Evolutionary conservation across 495 filamentous ascomycete species (phyloP).

Genomic region (Symbiotaphrina buchneri): DNA sequence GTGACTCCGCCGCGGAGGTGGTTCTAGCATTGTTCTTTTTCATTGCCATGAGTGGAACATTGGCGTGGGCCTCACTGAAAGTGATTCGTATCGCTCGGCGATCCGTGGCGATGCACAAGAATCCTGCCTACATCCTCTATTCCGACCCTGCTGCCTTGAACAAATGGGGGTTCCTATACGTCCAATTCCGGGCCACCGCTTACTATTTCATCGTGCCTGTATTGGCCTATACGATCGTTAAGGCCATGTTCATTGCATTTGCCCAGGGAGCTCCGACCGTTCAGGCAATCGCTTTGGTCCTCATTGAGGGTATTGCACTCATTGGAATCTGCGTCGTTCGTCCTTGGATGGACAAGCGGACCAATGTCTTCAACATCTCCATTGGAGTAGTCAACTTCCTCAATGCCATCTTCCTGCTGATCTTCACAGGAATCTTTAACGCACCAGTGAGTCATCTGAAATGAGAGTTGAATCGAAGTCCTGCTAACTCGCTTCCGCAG

Average conservation of each 20-base stretch:
- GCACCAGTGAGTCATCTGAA: conserved; percentile 36
- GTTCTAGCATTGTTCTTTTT: conserved; percentile 81
- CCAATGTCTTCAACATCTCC: conserved; percentile 89
- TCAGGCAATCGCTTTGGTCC: conserved; percentile 65
- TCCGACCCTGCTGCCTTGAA: conserved; percentile 82
- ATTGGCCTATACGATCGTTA: conserved; percentile 59
- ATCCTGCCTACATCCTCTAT: conserved; percentile 92
- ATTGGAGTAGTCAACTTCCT: conserved; percentile 81
- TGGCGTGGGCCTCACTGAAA: conserved; percentile 78
- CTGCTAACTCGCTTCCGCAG: conserved; percentile 11
- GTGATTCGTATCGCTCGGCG: conserved; percentile 75
- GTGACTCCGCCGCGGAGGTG: conserved; percentile 72
- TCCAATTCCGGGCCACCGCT: conserved; percentile 87
- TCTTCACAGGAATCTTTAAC: conserved; percentile 69
- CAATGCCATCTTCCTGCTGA: conserved; percentile 65
- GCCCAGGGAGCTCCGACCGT: conserved; percentile 48
- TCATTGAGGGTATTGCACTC: conserved; percentile 68
- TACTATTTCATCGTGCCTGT: conserved; percentile 91
- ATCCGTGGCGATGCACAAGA: conserved; percentile 80
- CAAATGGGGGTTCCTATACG: conserved; percentile 97
- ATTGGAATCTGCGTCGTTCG: conserved; percentile 59
- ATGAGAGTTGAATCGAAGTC: neutral
- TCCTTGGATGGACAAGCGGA: conserved; percentile 99
- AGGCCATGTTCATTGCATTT: conserved; percentile 81
- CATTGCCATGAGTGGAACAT: conserved; percentile 51